Evolutionary conservation across 1,284 basidiomycete species (phyloP).

Genomic region (Kwoniella shivajii): DNA sequence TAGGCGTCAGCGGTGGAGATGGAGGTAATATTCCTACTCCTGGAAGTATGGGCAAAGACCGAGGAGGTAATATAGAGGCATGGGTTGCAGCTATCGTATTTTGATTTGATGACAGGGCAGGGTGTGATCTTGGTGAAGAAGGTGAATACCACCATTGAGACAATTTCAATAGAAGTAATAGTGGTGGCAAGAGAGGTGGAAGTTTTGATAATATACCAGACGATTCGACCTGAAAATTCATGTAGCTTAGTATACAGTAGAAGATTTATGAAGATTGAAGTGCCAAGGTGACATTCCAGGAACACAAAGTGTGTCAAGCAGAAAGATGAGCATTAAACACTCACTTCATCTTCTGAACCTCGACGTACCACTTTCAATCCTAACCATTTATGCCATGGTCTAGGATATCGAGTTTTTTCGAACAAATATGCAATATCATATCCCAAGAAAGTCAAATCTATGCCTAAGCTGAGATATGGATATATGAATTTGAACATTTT

Average conservation of each 20-base stretch:
- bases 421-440: conserved; percentile 92
- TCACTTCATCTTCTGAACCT: conserved; percentile 29
- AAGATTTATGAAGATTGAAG: neutral
- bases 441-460: conserved; percentile 78
- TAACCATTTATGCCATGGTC: conserved; percentile 87
- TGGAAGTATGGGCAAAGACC: conserved; percentile 60
- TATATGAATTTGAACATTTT: conserved; percentile 71
- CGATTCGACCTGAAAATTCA: neutral
- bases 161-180: conserved; percentile 96
- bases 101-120: conserved; percentile 64
- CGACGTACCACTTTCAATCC: conserved; percentile 63
- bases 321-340: neutral
- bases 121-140: conserved; percentile 78
- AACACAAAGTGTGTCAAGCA: neutral
- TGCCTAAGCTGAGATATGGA: conserved; percentile 75
- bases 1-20: conserved; percentile 31
- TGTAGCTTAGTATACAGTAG: neutral
- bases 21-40: conserved; percentile 31
- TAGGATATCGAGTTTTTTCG: conserved; percentile 80
- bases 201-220: conserved; percentile 23
- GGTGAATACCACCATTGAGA: conserved; percentile 99
- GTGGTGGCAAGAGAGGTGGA: conserved; percentile 68
- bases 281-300: neutral
- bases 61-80: conserved; percentile 72
- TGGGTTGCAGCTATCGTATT: conserved; percentile 60